Evolutionary conservation across 1,284 basidiomycete species (phyloP).

Genomic region (Amylostereum areolatum): DNA sequence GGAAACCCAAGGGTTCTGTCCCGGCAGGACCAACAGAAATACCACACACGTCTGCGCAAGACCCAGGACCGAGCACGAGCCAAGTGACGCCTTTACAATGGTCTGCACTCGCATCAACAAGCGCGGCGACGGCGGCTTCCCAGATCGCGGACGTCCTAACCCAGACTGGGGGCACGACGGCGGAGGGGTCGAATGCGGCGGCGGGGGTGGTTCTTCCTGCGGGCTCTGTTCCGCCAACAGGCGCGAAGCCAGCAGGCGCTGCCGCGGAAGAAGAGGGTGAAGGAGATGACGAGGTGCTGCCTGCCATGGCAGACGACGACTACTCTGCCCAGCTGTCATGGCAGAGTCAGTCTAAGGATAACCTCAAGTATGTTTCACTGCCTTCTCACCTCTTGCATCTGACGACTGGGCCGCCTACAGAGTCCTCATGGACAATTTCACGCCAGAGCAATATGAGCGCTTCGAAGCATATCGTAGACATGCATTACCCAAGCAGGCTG

Average conservation of each 20-base stretch:
- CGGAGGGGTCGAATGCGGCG: conserved; percentile 12
- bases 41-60: conserved; percentile 10
- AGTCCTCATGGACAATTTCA: conserved; percentile 84
- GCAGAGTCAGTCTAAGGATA: conserved; percentile 80
- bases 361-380: conserved; percentile 56
- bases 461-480: conserved; percentile 85
- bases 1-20: conserved; percentile 44
- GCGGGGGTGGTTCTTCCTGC: conserved; percentile 18
- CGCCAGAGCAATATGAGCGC: conserved; percentile 77
- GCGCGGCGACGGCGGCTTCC: conserved; percentile 5
- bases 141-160: neutral
- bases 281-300: conserved; percentile 67
- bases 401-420: conserved; percentile 31
- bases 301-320: conserved; percentile 81
- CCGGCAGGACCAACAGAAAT: conserved; percentile 18
- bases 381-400: conserved; percentile 1
- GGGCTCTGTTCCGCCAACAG: conserved; percentile 7
- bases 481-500: conserved; percentile 76
- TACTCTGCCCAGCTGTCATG: conserved; percentile 74
- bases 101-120: neutral
- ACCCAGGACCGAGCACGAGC: conserved; percentile 12
- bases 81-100: conserved; percentile 14
- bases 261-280: conserved; percentile 39
- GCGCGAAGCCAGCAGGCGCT: conserved; percentile 3
- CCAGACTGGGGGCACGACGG: conserved; percentile 3